Base-by-base conservation (phyloP, 2,329 filamentous ascomycete genomes). In the Botrytis tulipae region DNA sequence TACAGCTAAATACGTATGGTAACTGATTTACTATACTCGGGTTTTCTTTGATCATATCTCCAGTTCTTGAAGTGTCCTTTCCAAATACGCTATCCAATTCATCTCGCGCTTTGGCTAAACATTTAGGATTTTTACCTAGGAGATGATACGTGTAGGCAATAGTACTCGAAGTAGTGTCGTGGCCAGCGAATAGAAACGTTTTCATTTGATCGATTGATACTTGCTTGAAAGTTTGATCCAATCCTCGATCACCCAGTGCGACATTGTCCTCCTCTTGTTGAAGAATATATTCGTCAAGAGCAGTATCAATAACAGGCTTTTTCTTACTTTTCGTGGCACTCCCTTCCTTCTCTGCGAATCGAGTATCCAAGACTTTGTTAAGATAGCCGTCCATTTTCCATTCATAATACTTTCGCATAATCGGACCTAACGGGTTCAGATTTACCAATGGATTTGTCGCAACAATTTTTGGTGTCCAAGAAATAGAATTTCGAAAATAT, bases 1-100 rank as follows among this genome's bases (percentile, higher is more conserved):
- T 72, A 3, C 78, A 76, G 8, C 76, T 77, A 16, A n/a, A 73
- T 3, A 77, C 76, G 63, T 76, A 78, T 9, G 76, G 74, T 9
- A 79, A 60, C 48, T 72, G 37, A 59, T 78, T 77, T 16, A 76
- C 70, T 32, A 78, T 72, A 22, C 73, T 70, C 16, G 77, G 76
- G 5, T 75, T 57, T 9, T 74, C 70, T 3, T 73, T 59, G 25
- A 79, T 32, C 60, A 73, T 70, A 1, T 70, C n/a, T 3, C 67
- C 61, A 4, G 71, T 72, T 18, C 48, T 73, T 16, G 69, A 63
- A 20, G 73, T 35, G 40, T 80, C 76, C 7, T 63, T 73, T 4
- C 77, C 78, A 62, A 80, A 76, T 3, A 78, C 74, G n/a, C 63
- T 51, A 25, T 79, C 75, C 54, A 77, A 74, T 59, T 80, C 78